Base-by-base conservation (phyloP, 129 eudicot species). In the Apium graveolens region DNA sequence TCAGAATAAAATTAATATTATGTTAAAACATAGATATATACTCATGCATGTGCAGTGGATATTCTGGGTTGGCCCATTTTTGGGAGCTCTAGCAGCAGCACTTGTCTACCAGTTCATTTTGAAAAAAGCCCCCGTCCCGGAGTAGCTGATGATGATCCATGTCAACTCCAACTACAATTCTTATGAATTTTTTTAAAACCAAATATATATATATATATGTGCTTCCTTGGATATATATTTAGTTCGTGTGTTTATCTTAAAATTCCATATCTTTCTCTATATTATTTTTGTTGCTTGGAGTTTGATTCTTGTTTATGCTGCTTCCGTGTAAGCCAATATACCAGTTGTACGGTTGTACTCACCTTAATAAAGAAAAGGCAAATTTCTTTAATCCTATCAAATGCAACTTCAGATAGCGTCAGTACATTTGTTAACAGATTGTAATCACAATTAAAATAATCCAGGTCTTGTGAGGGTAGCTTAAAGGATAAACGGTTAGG, bases 41-140 rank as follows among this genome's bases (percentile, higher is more conserved):
- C 17, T 18, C 72, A 31, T 66, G 72, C 72, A 66, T 31, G 24
- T 31, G 20, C 80, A 75, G 86, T 83, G 86, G 83, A 75, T 83
- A 68, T 83, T 83, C 62, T 83, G 86, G 86, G 74, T 79, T 7
- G 86, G 86, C 66, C 86, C 86, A 51, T 84, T 84, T 75, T 14
- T 84, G 39, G 84, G 87, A 80, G 87, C 87, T 12, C 26, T 78
- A 4, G 76, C 49, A 27, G 87, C 87, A 12, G 87, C 84, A 14
- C 38, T 76, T 12, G 63, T 80, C 29, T 81, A 80, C 73, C 82
- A 72, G 75, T 76, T 69, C 78, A 62, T 84, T 12, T 38, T 84
- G 17, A 73, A 76, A 48, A 83, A 75, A 70, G 44, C 31, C 35
- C 72, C 27, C 32, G 34, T 60, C 1, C 32, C 10, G 11, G 12